These are phyloP conservation scores for Thelephora ganbajun DNA, from an alignment of 768 basidiomycete genomes.

Conservation along the genomic window DNA sequence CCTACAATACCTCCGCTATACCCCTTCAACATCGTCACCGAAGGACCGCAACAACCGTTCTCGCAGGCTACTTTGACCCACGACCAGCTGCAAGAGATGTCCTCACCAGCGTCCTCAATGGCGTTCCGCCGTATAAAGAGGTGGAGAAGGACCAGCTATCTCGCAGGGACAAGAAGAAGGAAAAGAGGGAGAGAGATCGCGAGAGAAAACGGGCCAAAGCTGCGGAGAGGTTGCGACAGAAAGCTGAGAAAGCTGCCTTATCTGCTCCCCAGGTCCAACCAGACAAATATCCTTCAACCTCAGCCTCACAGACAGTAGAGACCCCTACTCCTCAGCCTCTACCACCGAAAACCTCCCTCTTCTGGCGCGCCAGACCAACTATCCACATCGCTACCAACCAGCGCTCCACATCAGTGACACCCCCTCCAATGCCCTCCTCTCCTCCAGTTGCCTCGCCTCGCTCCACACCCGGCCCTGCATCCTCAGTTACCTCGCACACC, in stretches of 20 bases:
- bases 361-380: slow-evolving; percentile 59
- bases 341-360: slow-evolving; percentile 26
- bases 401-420: slow-evolving; percentile 62
- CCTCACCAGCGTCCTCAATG: slow-evolving; percentile 67
- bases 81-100: slow-evolving; percentile 51
- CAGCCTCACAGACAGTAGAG: slow-evolving; percentile 8
- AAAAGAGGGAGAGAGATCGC: slow-evolving; percentile 36
- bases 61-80: slow-evolving; percentile 63
- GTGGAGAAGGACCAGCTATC: slow-evolving; percentile 49
- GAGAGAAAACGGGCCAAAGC: slow-evolving; percentile 31
- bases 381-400: slow-evolving; percentile 60
- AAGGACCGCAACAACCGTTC: slow-evolving; percentile 62
- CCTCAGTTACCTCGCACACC: slow-evolving; percentile 58
- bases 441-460: slow-evolving; percentile 22
- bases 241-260: slow-evolving; percentile 13
- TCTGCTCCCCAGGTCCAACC: slow-evolving; percentile 11
- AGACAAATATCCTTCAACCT: slow-evolving; percentile 11
- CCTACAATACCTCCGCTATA: slow-evolving; percentile 4
- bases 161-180: slow-evolving; percentile 39
- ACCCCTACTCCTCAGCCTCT: slow-evolving; percentile 9
- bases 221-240: slow-evolving; percentile 20
- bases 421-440: slow-evolving; percentile 53
- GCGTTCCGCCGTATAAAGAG: slow-evolving; percentile 49
- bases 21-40: slow-evolving; percentile 22
- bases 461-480: slow-evolving; percentile 67